phyloP scores from a whole-genome alignment of 2,329 filamentous ascomycete genomes.

The Aureobasidium sp. region DNA sequence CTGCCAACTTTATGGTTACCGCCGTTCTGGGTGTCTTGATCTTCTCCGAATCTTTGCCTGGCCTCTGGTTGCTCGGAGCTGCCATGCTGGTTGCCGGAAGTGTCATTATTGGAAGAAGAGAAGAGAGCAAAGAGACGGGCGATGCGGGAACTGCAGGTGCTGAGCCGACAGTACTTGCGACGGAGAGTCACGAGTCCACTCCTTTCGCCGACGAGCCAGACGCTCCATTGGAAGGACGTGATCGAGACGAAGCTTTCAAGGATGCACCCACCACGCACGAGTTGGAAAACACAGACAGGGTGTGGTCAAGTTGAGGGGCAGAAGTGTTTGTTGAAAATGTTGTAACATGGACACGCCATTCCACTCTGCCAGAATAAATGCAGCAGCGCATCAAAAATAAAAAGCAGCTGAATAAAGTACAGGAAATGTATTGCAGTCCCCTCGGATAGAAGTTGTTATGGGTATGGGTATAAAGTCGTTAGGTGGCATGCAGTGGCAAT shows the following conservation, averaged over 20 bases:
- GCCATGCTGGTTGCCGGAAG: slow-evolving; percentile 65
- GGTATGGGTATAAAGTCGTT: slow-evolving; percentile 5
- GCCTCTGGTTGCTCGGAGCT: slow-evolving; percentile 70
- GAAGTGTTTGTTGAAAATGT: background rate
- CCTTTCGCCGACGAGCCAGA: slow-evolving; percentile 24
- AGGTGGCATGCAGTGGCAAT: background rate
- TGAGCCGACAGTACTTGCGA: slow-evolving; percentile 16
- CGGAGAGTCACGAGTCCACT: background rate
- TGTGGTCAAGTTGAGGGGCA: background rate
- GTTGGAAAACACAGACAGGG: slow-evolving; percentile 2
- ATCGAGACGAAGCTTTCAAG: background rate
- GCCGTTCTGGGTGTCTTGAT: slow-evolving; percentile 62
- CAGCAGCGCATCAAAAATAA: background rate
- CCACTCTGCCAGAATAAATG: background rate
- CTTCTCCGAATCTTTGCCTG: slow-evolving; percentile 63
- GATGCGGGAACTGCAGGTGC: slow-evolving; percentile 18
- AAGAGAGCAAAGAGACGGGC: slow-evolving; percentile 39
- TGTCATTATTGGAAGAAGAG: slow-evolving; percentile 66
- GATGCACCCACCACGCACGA: background rate
- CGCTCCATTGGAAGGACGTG: slow-evolving; percentile 18
- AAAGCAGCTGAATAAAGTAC: background rate
- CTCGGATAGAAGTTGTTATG: background rate
- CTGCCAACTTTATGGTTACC: slow-evolving; percentile 71
- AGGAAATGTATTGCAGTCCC: background rate
- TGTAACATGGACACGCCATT: background rate